These are phyloP conservation scores for Eucalyptus leucophloia DNA, from an alignment of 345 rosid genomes.

Conservation along the genomic window DNA sequence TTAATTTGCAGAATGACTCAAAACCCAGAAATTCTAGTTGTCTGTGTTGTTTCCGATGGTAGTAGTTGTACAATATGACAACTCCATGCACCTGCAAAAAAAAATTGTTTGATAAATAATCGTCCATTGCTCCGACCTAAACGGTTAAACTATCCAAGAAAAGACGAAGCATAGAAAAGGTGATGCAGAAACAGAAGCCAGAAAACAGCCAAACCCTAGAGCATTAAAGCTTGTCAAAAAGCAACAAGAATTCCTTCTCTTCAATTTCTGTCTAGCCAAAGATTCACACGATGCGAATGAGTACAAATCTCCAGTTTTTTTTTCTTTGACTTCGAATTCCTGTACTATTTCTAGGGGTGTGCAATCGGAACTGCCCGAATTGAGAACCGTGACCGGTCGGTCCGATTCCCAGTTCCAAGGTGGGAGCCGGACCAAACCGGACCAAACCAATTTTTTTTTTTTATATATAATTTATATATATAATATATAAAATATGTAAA, in stretches of 20 bases:
- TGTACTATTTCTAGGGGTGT: neutral
- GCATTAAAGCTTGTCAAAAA: neutral
- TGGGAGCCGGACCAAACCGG: too few species aligned
- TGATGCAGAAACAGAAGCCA: neutral
- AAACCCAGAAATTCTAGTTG: conserved; percentile 35
- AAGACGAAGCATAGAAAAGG: neutral
- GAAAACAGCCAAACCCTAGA: neutral
- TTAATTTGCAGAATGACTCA: conserved; percentile 54
- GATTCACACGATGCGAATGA: neutral
- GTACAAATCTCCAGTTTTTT: neutral
- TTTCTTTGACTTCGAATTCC: neutral
- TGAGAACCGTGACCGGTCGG: too few species aligned
- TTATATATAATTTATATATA: too few species aligned
- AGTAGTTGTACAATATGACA: conserved; percentile 65
- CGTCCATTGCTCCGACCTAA: neutral
- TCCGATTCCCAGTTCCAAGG: too few species aligned
- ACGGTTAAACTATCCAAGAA: neutral
- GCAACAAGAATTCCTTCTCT: neutral
- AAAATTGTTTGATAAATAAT: neutral
- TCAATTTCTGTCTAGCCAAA: neutral
- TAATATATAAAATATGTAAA: too few species aligned
- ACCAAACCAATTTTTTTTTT: too few species aligned
- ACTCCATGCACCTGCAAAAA: conserved; percentile 52
- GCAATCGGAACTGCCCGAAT: too few species aligned
- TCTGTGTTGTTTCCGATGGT: conserved; percentile 46